Evolutionary conservation across 2,329 filamentous ascomycete species (phyloP).

Genomic region (Lasiodiplodia sp.): DNA sequence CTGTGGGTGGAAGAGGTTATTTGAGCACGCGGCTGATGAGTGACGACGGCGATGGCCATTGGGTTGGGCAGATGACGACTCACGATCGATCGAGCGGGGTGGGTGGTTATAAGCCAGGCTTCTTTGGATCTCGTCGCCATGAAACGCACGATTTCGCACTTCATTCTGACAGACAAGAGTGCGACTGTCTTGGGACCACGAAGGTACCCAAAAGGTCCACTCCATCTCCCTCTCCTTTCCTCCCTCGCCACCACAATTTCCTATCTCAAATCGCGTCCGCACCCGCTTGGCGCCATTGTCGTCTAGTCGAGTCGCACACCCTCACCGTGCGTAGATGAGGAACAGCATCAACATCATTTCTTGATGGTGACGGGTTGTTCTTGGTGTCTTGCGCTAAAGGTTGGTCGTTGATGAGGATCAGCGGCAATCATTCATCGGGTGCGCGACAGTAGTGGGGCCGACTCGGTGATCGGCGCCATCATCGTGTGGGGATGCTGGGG

Average conservation of each 20-base stretch:
- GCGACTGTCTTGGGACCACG: no score
- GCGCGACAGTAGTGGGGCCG: not conserved
- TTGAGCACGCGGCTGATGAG: not conserved
- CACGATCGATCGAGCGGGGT: not conserved
- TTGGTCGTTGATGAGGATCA: constrained; percentile 9
- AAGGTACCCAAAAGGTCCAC: no score
- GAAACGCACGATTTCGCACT: no score
- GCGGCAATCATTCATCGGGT: not conserved
- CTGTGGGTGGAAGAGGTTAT: not conserved
- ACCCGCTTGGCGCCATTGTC: not conserved
- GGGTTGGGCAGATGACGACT: not conserved
- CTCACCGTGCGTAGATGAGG: not conserved
- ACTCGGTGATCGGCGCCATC: not conserved
- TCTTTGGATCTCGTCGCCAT: no score
- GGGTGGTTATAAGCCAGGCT: not conserved
- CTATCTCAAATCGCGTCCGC: not conserved
- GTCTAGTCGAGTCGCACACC: not conserved
- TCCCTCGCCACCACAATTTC: not conserved
- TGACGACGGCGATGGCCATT: not conserved
- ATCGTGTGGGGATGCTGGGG: not conserved
- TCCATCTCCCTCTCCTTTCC: not conserved
- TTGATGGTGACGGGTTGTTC: not conserved
- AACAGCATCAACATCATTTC: not conserved
- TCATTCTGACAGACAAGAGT: no score
- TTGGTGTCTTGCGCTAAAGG: not conserved